Evolutionary conservation across 2,329 filamentous ascomycete genomes (phyloP).

Genomic region (Colletotrichum sojae): DNA sequence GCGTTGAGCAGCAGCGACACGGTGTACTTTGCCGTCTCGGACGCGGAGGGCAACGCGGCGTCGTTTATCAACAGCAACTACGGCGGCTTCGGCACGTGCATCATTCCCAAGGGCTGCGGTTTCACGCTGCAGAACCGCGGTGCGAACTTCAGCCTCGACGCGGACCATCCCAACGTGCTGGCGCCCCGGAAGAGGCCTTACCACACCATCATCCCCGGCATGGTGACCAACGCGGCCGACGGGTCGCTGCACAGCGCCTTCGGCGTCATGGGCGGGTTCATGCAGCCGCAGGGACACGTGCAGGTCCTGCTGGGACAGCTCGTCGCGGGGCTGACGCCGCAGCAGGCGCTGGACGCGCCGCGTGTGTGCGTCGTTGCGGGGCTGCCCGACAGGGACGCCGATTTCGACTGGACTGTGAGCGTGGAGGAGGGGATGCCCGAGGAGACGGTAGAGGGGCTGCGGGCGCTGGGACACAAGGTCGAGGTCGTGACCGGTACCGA

Average conservation of each 20-base stretch:
- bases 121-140: conserved; percentile 97
- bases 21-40: conserved; percentile 91
- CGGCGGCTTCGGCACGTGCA: conserved; percentile 87
- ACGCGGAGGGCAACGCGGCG: conserved; percentile 87
- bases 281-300: conserved; percentile 97
- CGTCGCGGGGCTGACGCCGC: conserved; percentile 84
- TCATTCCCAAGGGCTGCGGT: conserved; percentile 87
- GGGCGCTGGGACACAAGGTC: conserved; percentile 80
- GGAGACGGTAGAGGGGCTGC: conserved; percentile 77
- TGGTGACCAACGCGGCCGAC: conserved; percentile 84
- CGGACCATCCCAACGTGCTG: conserved; percentile 83
- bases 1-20: conserved; percentile 91
- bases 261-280: conserved; percentile 98
- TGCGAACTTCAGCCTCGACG: conserved; percentile 83
- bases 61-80: conserved; percentile 99
- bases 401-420: conserved; percentile 76
- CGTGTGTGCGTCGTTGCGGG: conserved; percentile 89
- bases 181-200: conserved; percentile 91
- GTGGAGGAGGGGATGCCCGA: conserved; percentile 86
- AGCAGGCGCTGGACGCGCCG: conserved; percentile 91
- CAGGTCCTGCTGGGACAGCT: conserved; percentile 94
- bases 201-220: conserved; percentile 96
- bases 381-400: conserved; percentile 72
- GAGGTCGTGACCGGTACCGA: conserved; percentile 75
- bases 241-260: conserved; percentile 86